These are phyloP conservation scores for Cordyceps sp. DNA, from an alignment of 2,329 filamentous ascomycete species.

Conservation along the genomic window DNA sequence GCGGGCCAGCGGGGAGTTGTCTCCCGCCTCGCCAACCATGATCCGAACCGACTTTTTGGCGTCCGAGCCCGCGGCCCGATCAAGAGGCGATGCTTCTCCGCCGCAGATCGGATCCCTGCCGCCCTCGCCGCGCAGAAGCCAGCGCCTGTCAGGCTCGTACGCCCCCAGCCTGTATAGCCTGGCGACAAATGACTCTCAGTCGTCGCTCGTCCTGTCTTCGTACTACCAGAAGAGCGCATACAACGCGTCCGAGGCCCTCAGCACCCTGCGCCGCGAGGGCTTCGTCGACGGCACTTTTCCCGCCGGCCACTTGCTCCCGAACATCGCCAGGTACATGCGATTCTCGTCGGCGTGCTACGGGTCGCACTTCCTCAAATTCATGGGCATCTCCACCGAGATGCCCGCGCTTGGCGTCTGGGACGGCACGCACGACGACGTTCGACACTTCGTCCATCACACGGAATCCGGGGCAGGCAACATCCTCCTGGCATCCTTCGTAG, in stretches of 20 bases:
- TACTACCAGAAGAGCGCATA: slow-evolving; percentile 32
- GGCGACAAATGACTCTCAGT: slow-evolving; percentile 36
- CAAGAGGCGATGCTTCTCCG: slow-evolving; percentile 5
- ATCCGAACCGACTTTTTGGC: slow-evolving; percentile 9
- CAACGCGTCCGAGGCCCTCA: slow-evolving; percentile 28
- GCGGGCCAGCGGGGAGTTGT: slow-evolving; percentile 25
- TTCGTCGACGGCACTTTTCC: slow-evolving; percentile 43
- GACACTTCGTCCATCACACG: slow-evolving; percentile 47
- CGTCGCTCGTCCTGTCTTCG: slow-evolving; percentile 33
- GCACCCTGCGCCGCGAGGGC: slow-evolving; percentile 32
- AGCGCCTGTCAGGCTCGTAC: slow-evolving; percentile 13
- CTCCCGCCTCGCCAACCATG: slow-evolving; percentile 26
- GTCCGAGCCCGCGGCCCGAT: slow-evolving; percentile 8
- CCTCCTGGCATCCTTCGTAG: slow-evolving; percentile 53
- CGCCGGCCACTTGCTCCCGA: slow-evolving; percentile 38
- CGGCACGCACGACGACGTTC: slow-evolving; percentile 40
- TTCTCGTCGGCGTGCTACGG: slow-evolving; percentile 53
- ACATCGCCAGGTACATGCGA: slow-evolving; percentile 47
- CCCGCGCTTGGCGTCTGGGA: slow-evolving; percentile 23
- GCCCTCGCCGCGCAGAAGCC: slow-evolving; percentile 8
- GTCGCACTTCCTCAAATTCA: slow-evolving; percentile 42
- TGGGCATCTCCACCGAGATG: slow-evolving; percentile 41
- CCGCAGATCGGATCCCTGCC: slow-evolving; percentile 4
- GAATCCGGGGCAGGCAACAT: slow-evolving; percentile 39
- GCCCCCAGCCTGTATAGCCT: slow-evolving; percentile 44